These are phyloP conservation scores for Ganoderma multipileum DNA, from an alignment of 1,284 basidiomycete species.

Conservation along the genomic window DNA sequence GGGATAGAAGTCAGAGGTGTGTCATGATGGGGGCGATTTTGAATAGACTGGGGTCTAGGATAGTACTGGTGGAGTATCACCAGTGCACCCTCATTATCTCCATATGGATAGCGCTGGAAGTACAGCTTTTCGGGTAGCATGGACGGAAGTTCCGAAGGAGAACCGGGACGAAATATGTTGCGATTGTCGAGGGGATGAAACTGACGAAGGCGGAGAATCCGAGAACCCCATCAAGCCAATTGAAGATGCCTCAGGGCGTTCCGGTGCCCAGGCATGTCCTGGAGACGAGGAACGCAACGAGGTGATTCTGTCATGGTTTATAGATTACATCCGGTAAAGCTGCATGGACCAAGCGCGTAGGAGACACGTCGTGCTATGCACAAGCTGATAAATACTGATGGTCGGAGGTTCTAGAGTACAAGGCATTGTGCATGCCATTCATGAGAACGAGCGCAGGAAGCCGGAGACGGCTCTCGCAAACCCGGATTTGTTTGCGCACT, in stretches of 20 bases:
- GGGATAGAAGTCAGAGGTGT: background rate
- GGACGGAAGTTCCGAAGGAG: background rate
- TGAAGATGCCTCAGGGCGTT: background rate
- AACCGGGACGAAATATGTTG: background rate
- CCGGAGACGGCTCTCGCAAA: background rate
- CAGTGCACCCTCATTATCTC: background rate
- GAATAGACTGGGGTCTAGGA: background rate
- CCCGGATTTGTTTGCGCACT: background rate
- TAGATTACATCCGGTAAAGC: background rate
- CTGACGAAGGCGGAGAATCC: background rate
- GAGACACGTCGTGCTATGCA: background rate
- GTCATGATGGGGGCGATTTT: background rate
- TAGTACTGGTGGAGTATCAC: background rate
- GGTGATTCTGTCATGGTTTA: background rate
- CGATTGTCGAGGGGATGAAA: background rate
- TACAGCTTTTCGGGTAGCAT: background rate
- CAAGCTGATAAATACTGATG: background rate
- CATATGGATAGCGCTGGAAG: background rate
- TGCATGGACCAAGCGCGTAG: background rate
- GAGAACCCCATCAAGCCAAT: background rate
- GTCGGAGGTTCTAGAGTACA: background rate
- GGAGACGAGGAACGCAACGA: background rate
- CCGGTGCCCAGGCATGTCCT: background rate
- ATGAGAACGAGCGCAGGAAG: constrained; percentile 22
- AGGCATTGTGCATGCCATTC: constrained; percentile 14